These are phyloP conservation scores for Copromyces sp. DNA, from an alignment of 495 filamentous ascomycete species.

Conservation along the genomic window DNA sequence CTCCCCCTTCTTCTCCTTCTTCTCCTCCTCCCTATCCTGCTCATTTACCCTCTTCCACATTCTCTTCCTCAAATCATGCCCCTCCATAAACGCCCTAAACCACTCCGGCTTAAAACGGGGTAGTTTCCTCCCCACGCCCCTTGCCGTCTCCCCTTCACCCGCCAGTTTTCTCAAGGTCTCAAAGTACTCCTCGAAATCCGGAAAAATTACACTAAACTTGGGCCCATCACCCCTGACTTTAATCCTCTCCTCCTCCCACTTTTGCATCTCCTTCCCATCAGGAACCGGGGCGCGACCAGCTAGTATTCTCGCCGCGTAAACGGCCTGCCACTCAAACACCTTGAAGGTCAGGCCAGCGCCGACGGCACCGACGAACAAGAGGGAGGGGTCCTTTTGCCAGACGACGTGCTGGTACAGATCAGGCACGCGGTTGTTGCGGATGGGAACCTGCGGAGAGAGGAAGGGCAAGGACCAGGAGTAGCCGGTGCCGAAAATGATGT, in stretches of 20 bases:
- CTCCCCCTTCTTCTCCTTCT: background rate
- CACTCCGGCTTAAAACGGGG: constrained; percentile 39
- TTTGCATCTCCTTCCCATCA: constrained; percentile 27
- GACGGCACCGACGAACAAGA: constrained; percentile 25
- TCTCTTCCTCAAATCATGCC: constrained; percentile 36
- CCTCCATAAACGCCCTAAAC: constrained; percentile 38
- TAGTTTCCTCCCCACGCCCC: constrained; percentile 29
- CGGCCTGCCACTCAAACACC: constrained; percentile 36
- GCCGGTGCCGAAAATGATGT: constrained; percentile 49
- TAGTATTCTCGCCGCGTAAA: constrained; percentile 25
- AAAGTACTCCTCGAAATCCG: constrained; percentile 48
- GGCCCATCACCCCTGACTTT: constrained; percentile 38
- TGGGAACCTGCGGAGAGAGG: constrained; percentile 35
- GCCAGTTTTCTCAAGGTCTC: constrained; percentile 37
- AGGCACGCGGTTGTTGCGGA: constrained; percentile 44
- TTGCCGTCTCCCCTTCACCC: constrained; percentile 28
- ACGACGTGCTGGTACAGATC: constrained; percentile 49
- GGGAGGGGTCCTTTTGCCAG: constrained; percentile 33
- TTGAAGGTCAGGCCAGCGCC: constrained; percentile 27
- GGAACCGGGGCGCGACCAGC: constrained; percentile 35
- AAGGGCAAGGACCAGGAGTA: constrained; percentile 49
- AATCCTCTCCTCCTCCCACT: constrained; percentile 44
- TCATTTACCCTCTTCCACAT: constrained; percentile 39
- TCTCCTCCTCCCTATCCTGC: constrained; percentile 12
- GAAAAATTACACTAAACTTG: constrained; percentile 39